Evolutionary conservation across 768 basidiomycete genomes (phyloP), one percentile per base, ranked within the genome.

Genomic region (Multifurca ochricompacta): DNA sequence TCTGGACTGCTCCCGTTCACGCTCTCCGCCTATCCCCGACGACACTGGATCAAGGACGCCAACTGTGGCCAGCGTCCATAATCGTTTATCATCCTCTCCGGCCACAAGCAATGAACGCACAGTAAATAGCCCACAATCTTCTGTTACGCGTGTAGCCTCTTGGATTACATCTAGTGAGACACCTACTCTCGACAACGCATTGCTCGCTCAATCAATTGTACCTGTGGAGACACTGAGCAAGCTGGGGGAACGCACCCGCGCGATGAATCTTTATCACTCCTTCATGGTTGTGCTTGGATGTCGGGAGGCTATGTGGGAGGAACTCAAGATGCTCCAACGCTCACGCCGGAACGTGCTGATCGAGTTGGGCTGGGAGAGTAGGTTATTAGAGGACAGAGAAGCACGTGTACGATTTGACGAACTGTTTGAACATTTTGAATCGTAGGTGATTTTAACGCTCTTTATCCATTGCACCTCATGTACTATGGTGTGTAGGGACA

Each of bases 291-390:
- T 87, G 7, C 65, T 84, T 11, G 82, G 81, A 11, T 83, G 81
- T 59, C 78, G 82, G 65, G 85, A 86, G 63, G 78, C 82, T 27
- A 84, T 87, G 82, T 87, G 84, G 83, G 84, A 85, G 57, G 83
- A 84, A 51, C 71, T 87, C 45, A 76, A 77, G 59, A 78, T 82
- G 57, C 75, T 78, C 56, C 73, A 83, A 66, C 71, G 79, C 47
- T 83, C 83, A 60, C 70, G 75, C 50, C 75, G 72, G 42, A 71
- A 74, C 6, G 76, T 80, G 54, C 67, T 86, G 25, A 65, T 69
- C 51, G 75, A 74, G 14, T 74, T 80, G 62, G 84, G 84, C n/a
- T 87, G 85, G 84, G 81, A 85, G 30, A 81, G 77, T 58, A 53
- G 41, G 32, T 14, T 9, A 23, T 4, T 58, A n/a, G 58, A 59